These are phyloP conservation scores for Trametes maxima DNA, from an alignment of 768 basidiomycete species.

Conservation along the genomic window DNA sequence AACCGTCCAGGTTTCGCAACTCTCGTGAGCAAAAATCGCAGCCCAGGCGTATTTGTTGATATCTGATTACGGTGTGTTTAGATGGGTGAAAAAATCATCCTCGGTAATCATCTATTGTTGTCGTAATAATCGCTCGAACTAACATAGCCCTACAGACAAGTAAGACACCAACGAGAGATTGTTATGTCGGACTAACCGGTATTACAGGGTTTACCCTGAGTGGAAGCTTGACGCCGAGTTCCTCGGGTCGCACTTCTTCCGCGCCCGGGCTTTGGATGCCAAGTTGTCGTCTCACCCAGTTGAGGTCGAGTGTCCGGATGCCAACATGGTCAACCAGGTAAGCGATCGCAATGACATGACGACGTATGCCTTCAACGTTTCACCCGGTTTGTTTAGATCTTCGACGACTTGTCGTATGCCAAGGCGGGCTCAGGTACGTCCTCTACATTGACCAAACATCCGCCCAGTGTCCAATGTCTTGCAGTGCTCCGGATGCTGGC, in stretches of 20 bases:
- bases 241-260: conserved; percentile 70
- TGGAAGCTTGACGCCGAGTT: conserved; percentile 87
- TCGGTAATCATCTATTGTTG: conserved; percentile 47
- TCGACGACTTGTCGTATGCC: conserved; percentile 85
- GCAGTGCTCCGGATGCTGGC: conserved; percentile 92
- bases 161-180: neutral
- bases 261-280: conserved; percentile 82
- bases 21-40: conserved; percentile 42
- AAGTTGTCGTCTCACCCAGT: conserved; percentile 91
- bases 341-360: neutral
- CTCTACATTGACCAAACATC: neutral
- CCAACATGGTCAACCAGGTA: conserved; percentile 81
- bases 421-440: conserved; percentile 74
- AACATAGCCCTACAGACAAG: conserved; percentile 49
- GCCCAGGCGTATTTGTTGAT: neutral
- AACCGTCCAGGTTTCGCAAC: conserved; percentile 72
- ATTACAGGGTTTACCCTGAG: conserved; percentile 70
- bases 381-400: conserved; percentile 56
- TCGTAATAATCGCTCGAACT: neutral
- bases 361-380: too few species aligned
- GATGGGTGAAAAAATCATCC: conserved; percentile 89
- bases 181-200: too few species aligned
- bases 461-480: neutral
- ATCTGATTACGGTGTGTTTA: conserved; percentile 25
- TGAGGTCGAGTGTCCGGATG: conserved; percentile 90